Conservation (phyloP, 805 yeast species). For the Metschnikowia vanudenii region DNA sequence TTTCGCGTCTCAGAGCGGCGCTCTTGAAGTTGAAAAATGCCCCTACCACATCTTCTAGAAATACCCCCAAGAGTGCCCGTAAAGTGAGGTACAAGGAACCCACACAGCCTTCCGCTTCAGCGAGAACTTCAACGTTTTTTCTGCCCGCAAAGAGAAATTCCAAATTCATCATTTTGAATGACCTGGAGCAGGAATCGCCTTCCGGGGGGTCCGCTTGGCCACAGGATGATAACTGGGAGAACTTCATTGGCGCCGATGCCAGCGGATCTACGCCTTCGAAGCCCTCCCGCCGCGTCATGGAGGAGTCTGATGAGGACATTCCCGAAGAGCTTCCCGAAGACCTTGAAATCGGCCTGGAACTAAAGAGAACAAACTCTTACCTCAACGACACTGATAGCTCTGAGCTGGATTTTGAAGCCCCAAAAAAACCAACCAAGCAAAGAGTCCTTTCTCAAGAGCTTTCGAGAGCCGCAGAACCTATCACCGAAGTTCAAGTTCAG, state of each 20-base stretch:
- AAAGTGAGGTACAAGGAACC: constrained; percentile 19
- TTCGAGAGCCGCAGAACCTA: constrained; percentile 13
- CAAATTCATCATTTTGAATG: constrained; percentile 30
- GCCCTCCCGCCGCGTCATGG: constrained; percentile 19
- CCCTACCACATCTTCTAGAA: constrained; percentile 29
- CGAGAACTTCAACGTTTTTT: constrained; percentile 23
- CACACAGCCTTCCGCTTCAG: constrained; percentile 15
- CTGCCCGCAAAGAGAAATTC: constrained; percentile 41
- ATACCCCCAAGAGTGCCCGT: constrained; percentile 14
- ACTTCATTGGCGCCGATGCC: constrained; percentile 33
- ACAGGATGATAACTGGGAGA: constrained; percentile 35
- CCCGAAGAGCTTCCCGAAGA: constrained; percentile 3
- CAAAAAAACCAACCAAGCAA: constrained; percentile 8
- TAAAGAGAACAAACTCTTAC: constrained; percentile 21
- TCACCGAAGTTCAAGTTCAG: constrained; percentile 28
- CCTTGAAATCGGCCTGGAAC: constrained; percentile 9
- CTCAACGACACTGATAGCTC: constrained; percentile 32
- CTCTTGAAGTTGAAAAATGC: constrained; percentile 41
- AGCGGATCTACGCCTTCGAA: constrained; percentile 24
- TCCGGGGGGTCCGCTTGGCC: constrained; percentile 16
- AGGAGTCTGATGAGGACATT: constrained; percentile 16
- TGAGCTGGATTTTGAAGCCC: constrained; percentile 21
- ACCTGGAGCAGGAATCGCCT: constrained; percentile 22
- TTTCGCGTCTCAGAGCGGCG: constrained; percentile 55
- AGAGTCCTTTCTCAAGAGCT: constrained; percentile 21